Base-by-base conservation (phyloP, 345 rosid species). In the Aurinia saxatilis region DNA sequence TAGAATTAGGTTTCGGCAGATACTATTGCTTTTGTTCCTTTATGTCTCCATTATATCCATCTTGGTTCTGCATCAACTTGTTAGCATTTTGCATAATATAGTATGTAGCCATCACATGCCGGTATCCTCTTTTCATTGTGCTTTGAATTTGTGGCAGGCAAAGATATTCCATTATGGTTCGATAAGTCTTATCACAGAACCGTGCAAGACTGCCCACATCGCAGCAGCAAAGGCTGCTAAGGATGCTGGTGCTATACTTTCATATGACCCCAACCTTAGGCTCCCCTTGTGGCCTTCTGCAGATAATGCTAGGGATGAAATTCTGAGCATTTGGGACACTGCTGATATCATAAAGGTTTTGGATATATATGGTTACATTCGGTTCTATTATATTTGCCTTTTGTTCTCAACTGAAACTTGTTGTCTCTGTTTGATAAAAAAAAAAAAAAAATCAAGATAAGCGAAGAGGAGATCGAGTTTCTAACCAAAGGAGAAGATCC, bases 121-220 rank as follows among this genome's bases (percentile, higher is more conserved):
- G 8, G 18, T 35, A 46, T 46, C 21, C 16, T 36, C 23, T 51
- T 40, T 31, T 36, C 1, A 44, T 35, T 42, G 3, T 15, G 25
- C 5, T 40, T 50, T 23, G 50, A n/a, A 30, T 47, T 51, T 58
- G 14, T 75, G 68, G 34, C 83, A 89, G 97, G 99, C 99, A 8
- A 90, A 84, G 70, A 87, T 90, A 60, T 81, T 93, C 56, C 99
- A 89, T 60, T 89, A 85, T 29, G 99, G 99, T 64, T 93, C 99
- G 2, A 93, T 89, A 72, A 93, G 99, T 82, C 91, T 93, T 31
- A 93, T 93, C 72, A 87, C 96, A 7, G 99, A 93, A 55, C 99
- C 97, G 52, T 85, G 97, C 77, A 93, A 80, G 69, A 85, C 97
- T 13, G 96, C 99, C 0, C 99, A 93, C 73, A 77, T 87, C 27